Percentiles rank a stretch among this genome's conserved stretches.
phyloP scores from a whole-genome alignment of 208 protist genomes.

The Trypanosoma melophagium region DNA sequence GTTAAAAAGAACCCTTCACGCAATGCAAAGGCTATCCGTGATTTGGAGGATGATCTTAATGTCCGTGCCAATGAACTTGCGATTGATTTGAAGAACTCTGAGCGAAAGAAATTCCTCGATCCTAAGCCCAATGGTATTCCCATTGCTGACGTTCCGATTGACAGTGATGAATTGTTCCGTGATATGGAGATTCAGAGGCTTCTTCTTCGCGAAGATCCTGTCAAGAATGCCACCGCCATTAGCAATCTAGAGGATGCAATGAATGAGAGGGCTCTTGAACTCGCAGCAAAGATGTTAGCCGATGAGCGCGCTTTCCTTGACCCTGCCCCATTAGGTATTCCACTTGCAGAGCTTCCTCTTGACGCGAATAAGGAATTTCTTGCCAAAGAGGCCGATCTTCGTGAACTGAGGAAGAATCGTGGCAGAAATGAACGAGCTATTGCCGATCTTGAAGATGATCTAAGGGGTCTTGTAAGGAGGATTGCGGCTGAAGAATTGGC shows the following conservation, averaged over 20 bases:
- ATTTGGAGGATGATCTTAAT: constrained; percentile 60
- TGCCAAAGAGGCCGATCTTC: constrained; percentile 49
- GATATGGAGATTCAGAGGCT: constrained; percentile 13
- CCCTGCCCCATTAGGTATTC: constrained; percentile 44
- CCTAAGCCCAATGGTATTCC: constrained; percentile 50
- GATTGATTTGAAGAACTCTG: constrained; percentile 31
- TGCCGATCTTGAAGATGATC: constrained; percentile 41
- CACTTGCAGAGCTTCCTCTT: constrained; percentile 63
- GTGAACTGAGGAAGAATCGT: constrained; percentile 58
- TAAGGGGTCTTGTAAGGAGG: constrained; percentile 47
- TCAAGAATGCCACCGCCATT: constrained; percentile 12
- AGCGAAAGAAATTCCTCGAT: constrained; percentile 55
- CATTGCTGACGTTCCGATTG: constrained; percentile 36
- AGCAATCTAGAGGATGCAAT: constrained; percentile 47
- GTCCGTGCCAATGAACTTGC: constrained; percentile 58
- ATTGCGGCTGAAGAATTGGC: constrained; percentile 47
- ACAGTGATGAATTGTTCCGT: constrained; percentile 36
- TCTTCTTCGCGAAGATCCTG: constrained; percentile 15
- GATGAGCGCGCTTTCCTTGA: constrained; percentile 67
- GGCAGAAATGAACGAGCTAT: constrained; percentile 47
- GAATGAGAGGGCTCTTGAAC: constrained; percentile 70
- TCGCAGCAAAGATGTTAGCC: constrained; percentile 64
- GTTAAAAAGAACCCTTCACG: constrained; percentile 56
- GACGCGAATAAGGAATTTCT: constrained; percentile 63
- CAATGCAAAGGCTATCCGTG: constrained; percentile 53